These are phyloP conservation scores for Blastosporella zonata DNA, from an alignment of 1,284 basidiomycete genomes.

Conservation along the genomic window DNA sequence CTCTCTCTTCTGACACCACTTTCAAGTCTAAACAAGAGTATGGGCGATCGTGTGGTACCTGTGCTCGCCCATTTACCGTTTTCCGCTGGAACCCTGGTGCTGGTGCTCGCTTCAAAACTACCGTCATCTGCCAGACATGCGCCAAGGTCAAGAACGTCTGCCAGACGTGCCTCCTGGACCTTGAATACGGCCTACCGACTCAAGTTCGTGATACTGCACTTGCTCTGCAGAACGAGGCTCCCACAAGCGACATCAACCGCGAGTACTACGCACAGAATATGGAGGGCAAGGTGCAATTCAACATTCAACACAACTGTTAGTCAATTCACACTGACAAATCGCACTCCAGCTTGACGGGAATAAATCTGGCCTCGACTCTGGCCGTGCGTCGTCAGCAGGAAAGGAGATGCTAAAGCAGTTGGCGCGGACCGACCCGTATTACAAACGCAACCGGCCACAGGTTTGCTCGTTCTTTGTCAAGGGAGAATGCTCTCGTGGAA, in stretches of 20 bases:
- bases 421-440: slow-evolving; percentile 91
- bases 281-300: slow-evolving; percentile 71
- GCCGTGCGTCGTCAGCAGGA: slow-evolving; percentile 72
- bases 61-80: slow-evolving; percentile 93
- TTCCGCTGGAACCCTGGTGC: slow-evolving; percentile 98
- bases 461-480: slow-evolving; percentile 96
- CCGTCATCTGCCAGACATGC: slow-evolving; percentile 98
- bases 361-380: slow-evolving; percentile 66
- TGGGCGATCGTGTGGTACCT: slow-evolving; percentile 93
- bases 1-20: slow-evolving; percentile 1
- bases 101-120: slow-evolving; percentile 94
- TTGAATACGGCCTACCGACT: slow-evolving; percentile 94
- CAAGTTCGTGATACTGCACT: slow-evolving; percentile 97
- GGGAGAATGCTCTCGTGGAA: slow-evolving; percentile 90
- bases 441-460: slow-evolving; percentile 94
- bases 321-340: slow-evolving; percentile 3
- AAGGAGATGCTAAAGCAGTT: slow-evolving; percentile 96
- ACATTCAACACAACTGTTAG: background rate
- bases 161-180: slow-evolving; percentile 95
- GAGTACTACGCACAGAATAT: slow-evolving; percentile 98
- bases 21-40: slow-evolving; percentile 91
- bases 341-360: slow-evolving; percentile 58
- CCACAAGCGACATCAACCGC: slow-evolving; percentile 93
- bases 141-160: slow-evolving; percentile 99
- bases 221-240: slow-evolving; percentile 83